Evolutionary conservation across 352 stramenopile genomes (phyloP), one percentile per base, ranked within the genome.

Genomic region (Globisporangium recalcitrans): DNA sequence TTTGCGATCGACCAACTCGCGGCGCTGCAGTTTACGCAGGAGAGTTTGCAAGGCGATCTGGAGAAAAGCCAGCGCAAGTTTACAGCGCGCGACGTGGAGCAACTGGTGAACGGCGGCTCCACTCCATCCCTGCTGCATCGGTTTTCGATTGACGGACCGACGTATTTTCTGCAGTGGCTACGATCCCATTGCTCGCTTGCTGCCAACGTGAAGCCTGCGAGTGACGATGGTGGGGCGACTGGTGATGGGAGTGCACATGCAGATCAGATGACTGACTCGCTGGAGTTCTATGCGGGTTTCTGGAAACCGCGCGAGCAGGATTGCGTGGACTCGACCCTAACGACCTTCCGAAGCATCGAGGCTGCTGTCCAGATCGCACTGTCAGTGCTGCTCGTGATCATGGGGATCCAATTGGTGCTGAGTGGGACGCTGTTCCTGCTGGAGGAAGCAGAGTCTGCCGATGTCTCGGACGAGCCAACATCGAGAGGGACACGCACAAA

Each of bases 131-230:
- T 88, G 7, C 72, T 72, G 24, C 77, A 87, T 11, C 68, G 77
- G 10, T 84, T 87, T 48, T 52, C 81, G 6, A 65, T 84, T 22
- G 77, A 88, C 48, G 75, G 68, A 4, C 77, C 75, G 6, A 62
- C 64, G 51, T 62, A 62, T 52, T 88, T 85, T 31, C 62, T 88
- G 1, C 58, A 60, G 1, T 84, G 73, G 73, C 29, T 88, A 10
- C 52, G 69, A 26, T 10, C 19, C 0, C 64, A 69, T 24, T 88
- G 79, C 26, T 26, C 44, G 0, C 48, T 22, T 19, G 16, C 46
- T 21, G 11, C 36, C 9, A 27, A n/a, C 6, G 22, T 7, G n/a
- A 2, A 24, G 36, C 40, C 6, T 22, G 42, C 22, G 38, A n/a
- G 1, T n/a, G 29, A 1, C 11, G 65, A 32, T 21, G 26, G 19